phyloP scores from a whole-genome alignment of 768 basidiomycete species.

The Naganishia vaughanmartiniae region DNA sequence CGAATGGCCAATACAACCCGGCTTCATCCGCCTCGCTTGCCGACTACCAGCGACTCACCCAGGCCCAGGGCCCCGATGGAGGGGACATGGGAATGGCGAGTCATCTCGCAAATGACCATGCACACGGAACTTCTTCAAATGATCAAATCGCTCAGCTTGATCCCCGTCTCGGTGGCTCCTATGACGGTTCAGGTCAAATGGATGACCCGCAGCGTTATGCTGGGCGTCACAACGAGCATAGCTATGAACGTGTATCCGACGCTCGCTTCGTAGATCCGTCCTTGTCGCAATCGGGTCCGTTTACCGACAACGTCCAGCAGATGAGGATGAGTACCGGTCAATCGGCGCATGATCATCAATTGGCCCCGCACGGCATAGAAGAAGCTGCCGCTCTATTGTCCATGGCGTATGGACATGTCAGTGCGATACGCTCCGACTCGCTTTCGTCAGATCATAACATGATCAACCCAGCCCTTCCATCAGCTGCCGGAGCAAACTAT shows the following conservation, averaged over 20 bases:
- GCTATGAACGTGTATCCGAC: constrained; percentile 17
- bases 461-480: constrained; percentile 43
- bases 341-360: constrained; percentile 37
- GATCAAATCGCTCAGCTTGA: constrained; percentile 12
- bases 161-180: constrained; percentile 2
- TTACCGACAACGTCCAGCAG: background rate
- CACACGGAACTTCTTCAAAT: background rate
- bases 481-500: constrained; percentile 24
- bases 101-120: constrained; percentile 8
- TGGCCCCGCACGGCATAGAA: constrained; percentile 45
- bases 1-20: constrained; percentile 6
- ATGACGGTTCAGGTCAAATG: background rate
- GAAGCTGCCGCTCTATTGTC: constrained; percentile 49
- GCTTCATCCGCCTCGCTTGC: constrained; percentile 18
- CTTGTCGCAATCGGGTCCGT: background rate
- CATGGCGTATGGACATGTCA: constrained; percentile 47
- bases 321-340: constrained; percentile 19
- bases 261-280: constrained; percentile 1
- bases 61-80: constrained; percentile 3
- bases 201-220: constrained; percentile 7
- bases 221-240: constrained; percentile 20
- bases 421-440: constrained; percentile 33
- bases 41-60: constrained; percentile 18
- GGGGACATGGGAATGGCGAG: background rate
- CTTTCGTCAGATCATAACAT: constrained; percentile 38